Conservation (phyloP, 805 yeast species). For the Nakazawaea ishiwadae region DNA sequence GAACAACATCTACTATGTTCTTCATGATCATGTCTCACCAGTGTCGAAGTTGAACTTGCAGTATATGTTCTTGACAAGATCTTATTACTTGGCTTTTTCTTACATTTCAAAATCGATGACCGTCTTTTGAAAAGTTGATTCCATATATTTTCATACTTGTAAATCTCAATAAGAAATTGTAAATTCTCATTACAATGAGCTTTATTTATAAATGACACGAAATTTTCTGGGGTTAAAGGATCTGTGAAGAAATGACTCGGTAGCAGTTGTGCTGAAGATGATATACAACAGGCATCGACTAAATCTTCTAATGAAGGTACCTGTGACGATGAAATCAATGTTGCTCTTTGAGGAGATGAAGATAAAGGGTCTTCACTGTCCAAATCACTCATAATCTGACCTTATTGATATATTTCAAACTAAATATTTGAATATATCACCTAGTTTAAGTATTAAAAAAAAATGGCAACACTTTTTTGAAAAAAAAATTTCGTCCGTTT, state of each 20-base stretch:
- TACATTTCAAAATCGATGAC: slow-evolving; percentile 25
- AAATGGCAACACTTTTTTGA: no score
- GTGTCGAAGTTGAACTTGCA: no score
- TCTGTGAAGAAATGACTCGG: no score
- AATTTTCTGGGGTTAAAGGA: slow-evolving; percentile 16
- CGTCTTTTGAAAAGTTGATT: slow-evolving; percentile 27
- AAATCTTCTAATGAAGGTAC: slow-evolving; percentile 21
- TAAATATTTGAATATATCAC: no score
- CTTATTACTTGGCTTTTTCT: slow-evolving; percentile 5
- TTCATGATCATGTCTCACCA: no score
- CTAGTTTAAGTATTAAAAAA: no score
- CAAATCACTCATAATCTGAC: not conserved
- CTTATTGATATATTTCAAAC: no score
- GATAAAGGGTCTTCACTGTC: slow-evolving; percentile 3
- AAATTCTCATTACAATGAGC: slow-evolving; percentile 43
- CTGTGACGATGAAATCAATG: no score
- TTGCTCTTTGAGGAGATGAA: no score
- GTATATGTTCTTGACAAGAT: no score
- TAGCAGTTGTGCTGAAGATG: no score
- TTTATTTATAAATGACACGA: slow-evolving; percentile 29
- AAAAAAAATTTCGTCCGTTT: no score
- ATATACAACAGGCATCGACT: slow-evolving; percentile 22
- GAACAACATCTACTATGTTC: not conserved
- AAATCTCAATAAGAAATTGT: slow-evolving; percentile 38
- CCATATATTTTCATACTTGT: slow-evolving; percentile 40